Percentiles rank a stretch among this genome's conserved stretches.
Conservation (phyloP, 1,139 yeast species). For the Taphrina populina region DNA sequence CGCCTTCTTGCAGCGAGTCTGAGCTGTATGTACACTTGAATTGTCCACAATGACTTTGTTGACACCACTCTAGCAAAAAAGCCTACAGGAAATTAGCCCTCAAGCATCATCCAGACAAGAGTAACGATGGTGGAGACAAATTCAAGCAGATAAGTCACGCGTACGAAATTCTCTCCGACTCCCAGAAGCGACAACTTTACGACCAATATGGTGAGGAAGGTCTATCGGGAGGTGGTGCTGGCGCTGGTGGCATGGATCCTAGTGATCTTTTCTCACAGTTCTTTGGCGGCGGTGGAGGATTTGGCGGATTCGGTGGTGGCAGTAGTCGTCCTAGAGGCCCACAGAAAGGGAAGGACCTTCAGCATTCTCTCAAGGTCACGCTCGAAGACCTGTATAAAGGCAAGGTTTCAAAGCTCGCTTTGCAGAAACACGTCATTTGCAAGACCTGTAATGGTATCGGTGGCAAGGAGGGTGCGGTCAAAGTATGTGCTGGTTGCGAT, state of each 20-base stretch:
- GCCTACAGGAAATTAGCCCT: constrained; percentile 64
- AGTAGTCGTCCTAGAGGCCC: constrained; percentile 83
- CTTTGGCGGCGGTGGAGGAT: constrained; percentile 60
- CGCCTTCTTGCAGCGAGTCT: constrained; percentile 13
- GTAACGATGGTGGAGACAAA: constrained; percentile 91
- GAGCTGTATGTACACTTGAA: constrained; percentile 1
- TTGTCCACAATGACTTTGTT: background rate
- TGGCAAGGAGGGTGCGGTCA: constrained; percentile 88
- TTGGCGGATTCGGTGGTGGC: constrained; percentile 51
- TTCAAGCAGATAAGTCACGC: constrained; percentile 55
- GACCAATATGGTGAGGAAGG: constrained; percentile 95
- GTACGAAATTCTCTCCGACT: constrained; percentile 77
- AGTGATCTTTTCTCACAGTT: constrained; percentile 91
- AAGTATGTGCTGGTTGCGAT: constrained; percentile 78
- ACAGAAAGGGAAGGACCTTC: constrained; percentile 72
- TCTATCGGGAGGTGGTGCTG: constrained; percentile 69
- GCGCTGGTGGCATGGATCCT: constrained; percentile 66
- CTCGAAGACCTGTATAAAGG: constrained; percentile 95
- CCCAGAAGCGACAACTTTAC: constrained; percentile 82
- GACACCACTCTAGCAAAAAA: constrained; percentile 4
- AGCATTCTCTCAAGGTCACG: constrained; percentile 79
- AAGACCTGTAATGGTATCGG: constrained; percentile 90
- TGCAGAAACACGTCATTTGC: constrained; percentile 89
- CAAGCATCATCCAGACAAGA: constrained; percentile 92
- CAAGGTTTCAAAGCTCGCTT: constrained; percentile 86